Percentiles rank a stretch among this genome's conserved stretches.
phyloP scores from a whole-genome alignment of 768 basidiomycete genomes.

The Hemileccinum impolitum region DNA sequence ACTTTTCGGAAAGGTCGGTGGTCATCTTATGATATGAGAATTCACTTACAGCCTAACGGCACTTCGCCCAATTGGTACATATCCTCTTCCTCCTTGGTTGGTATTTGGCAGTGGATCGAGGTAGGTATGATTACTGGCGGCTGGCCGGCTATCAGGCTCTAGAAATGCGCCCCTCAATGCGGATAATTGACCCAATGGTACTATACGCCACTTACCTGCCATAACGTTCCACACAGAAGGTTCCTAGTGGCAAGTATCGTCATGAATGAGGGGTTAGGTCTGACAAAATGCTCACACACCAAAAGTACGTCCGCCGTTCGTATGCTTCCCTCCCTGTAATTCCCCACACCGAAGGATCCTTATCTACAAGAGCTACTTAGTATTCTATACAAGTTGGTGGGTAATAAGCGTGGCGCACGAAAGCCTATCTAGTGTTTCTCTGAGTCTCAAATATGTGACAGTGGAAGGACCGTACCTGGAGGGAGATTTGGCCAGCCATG shows the following conservation, averaged over 20 bases:
- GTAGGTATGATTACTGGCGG: constrained; percentile 43
- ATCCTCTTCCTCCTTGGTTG: constrained; percentile 45
- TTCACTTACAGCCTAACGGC: constrained; percentile 43
- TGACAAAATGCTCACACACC: constrained; percentile 22
- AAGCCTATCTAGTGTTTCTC: constrained; percentile 9
- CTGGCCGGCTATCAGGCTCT: constrained; percentile 46
- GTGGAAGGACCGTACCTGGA: constrained; percentile 35
- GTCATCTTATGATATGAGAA: background rate
- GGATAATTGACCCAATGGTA: background rate
- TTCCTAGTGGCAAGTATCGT: constrained; percentile 21
- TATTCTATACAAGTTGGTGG: background rate
- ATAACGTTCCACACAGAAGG: constrained; percentile 44
- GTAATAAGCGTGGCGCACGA: constrained; percentile 8
- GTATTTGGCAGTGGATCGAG: constrained; percentile 46
- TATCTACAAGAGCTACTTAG: constrained; percentile 32
- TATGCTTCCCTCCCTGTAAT: constrained; percentile 49
- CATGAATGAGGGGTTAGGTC: background rate
- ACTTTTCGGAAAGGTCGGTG: constrained; percentile 30
- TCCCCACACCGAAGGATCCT: constrained; percentile 51
- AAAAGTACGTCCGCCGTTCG: constrained; percentile 52
- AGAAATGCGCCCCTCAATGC: background rate
- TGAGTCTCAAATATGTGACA: background rate
- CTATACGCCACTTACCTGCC: constrained; percentile 33
- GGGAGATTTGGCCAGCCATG: constrained; percentile 46
- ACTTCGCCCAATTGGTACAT: constrained; percentile 41